These are phyloP conservation scores for Lactarius trivialis DNA, from an alignment of 768 basidiomycete genomes.

Conservation along the genomic window DNA sequence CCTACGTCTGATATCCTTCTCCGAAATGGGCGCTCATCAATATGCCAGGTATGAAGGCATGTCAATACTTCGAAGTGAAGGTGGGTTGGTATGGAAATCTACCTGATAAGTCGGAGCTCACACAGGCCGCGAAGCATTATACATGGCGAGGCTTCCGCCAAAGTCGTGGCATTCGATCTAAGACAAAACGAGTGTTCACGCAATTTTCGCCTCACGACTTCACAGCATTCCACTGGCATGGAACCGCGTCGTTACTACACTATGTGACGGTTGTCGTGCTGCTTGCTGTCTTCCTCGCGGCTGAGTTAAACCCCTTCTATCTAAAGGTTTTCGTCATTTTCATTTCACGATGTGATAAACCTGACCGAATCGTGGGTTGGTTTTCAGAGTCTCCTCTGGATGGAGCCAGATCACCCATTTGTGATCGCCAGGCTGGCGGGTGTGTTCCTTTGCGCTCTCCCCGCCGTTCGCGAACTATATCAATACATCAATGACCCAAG, in stretches of 20 bases:
- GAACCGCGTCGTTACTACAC: slow-evolving; percentile 64
- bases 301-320: slow-evolving; percentile 85
- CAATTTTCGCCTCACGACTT: slow-evolving; percentile 87
- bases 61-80: slow-evolving; percentile 80
- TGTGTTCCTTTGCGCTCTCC: slow-evolving; percentile 81
- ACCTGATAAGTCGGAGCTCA: slow-evolving; percentile 9
- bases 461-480: slow-evolving; percentile 76
- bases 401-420: slow-evolving; percentile 87
- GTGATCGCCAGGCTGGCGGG: slow-evolving; percentile 64
- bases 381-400: slow-evolving; percentile 62
- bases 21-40: slow-evolving; percentile 20
- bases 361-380: not conserved
- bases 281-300: slow-evolving; percentile 72
- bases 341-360: not conserved
- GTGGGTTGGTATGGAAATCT: slow-evolving; percentile 5
- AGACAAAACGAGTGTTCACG: slow-evolving; percentile 70
- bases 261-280: slow-evolving; percentile 70
- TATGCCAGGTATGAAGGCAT: slow-evolving; percentile 73
- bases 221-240: slow-evolving; percentile 84
- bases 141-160: slow-evolving; percentile 81
- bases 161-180: slow-evolving; percentile 68
- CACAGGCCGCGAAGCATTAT: slow-evolving; percentile 49
- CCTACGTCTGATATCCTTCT: slow-evolving; percentile 24
- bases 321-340: slow-evolving; percentile 51
- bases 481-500: slow-evolving; percentile 79